Percentiles rank a stretch among this genome's conserved stretches.
phyloP scores from a whole-genome alignment of 75 land plant species.

The Selaginella moellendorffii region DNA sequence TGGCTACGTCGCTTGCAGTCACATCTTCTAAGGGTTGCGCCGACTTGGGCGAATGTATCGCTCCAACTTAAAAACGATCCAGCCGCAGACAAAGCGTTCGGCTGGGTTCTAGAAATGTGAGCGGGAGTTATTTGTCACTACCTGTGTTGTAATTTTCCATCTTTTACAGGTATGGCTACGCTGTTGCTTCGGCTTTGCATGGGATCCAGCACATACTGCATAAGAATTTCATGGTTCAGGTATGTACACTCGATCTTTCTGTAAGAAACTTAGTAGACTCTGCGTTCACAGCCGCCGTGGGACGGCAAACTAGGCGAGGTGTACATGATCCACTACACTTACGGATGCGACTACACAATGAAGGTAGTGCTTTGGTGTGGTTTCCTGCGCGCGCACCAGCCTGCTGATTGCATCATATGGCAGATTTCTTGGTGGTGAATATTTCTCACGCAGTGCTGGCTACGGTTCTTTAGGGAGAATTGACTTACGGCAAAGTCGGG shows the following conservation, averaged over 20 bases:
- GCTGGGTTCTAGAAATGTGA: conserved; percentile 7
- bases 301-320: conserved; percentile 57
- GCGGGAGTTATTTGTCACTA: neutral
- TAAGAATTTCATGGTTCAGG: conserved; percentile 4
- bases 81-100: conserved; percentile 4
- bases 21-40: neutral
- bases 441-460: no score
- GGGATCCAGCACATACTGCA: conserved; percentile 5
- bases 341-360: conserved; percentile 89
- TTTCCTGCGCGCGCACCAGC: neutral
- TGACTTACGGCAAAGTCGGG: conserved; percentile 86
- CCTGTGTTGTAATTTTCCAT: neutral
- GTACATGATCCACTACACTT: conserved; percentile 90
- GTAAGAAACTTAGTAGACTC: neutral
- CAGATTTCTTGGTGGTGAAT: neutral
- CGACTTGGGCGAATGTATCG: conserved; percentile 5
- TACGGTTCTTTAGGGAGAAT: conserved; percentile 49
- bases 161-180: conserved; percentile 9
- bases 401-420: neutral
- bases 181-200: conserved; percentile 5
- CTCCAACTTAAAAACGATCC: conserved; percentile 8
- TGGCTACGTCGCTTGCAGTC: neutral
- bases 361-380: conserved; percentile 29
- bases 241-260: conserved; percentile 9
- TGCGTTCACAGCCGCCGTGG: conserved; percentile 73